A percentile compares a stretch with the other conserved stretches of the same genome.
phyloP scores from a whole-genome alignment of 2,329 filamentous ascomycete genomes.

The Polychaeton citri region DNA sequence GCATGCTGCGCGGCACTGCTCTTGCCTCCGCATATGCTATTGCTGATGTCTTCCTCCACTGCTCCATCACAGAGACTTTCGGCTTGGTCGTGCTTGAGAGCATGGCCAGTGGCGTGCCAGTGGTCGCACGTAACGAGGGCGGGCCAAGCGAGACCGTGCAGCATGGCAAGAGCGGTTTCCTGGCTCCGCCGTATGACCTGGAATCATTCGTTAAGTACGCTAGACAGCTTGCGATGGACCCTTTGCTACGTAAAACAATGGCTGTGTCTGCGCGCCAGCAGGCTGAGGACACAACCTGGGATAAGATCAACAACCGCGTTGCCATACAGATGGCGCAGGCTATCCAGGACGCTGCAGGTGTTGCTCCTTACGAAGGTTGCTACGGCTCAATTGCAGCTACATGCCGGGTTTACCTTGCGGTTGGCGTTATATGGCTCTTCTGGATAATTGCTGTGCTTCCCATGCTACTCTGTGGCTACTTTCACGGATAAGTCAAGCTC shows the following conservation, averaged over 20 bases:
- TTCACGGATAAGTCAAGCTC: background rate
- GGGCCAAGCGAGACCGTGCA: conserved; percentile 55
- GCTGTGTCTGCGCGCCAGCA: conserved; percentile 37
- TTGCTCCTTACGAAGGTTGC: conserved; percentile 4
- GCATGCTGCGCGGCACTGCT: conserved; percentile 47
- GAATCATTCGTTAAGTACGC: conserved; percentile 44
- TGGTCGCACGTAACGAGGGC: conserved; percentile 55
- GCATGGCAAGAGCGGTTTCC: conserved; percentile 46
- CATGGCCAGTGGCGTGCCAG: conserved; percentile 57
- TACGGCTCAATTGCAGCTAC: conserved; percentile 16
- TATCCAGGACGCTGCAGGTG: conserved; percentile 12
- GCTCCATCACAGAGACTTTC: conserved; percentile 59
- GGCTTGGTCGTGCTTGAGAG: conserved; percentile 57
- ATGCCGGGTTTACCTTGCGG: conserved; percentile 17
- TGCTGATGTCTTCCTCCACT: conserved; percentile 58
- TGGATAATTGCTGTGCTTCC: conserved; percentile 23
- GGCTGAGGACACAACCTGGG: conserved; percentile 54
- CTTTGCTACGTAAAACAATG: conserved; percentile 33
- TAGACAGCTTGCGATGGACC: conserved; percentile 35
- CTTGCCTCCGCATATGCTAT: conserved; percentile 55
- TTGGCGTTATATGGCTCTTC: conserved; percentile 23
- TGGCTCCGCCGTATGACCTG: conserved; percentile 47
- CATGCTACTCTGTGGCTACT: conserved; percentile 15
- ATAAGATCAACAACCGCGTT: conserved; percentile 57
- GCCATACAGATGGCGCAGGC: conserved; percentile 48